Percentiles rank a stretch among this genome's conserved stretches.
phyloP scores from a whole-genome alignment of 2,329 filamentous ascomycete species.

The Fusarium continuum region DNA sequence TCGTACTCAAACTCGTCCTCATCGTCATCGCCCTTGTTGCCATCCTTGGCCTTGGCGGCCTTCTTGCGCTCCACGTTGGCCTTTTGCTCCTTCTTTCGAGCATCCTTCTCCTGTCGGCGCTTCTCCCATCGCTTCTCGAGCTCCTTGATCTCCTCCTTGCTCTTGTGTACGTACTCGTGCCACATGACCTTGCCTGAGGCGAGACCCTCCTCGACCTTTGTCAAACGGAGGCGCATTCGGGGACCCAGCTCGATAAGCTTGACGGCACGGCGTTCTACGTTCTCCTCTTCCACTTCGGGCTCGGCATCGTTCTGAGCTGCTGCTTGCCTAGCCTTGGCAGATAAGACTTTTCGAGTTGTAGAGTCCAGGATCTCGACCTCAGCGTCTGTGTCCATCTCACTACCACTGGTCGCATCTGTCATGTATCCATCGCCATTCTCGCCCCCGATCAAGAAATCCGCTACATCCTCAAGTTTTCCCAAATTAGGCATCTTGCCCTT shows the following conservation, averaged over 20 bases:
- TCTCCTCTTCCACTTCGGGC: slow-evolving; percentile 59
- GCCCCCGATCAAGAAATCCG: slow-evolving; percentile 91
- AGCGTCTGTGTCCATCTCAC: slow-evolving; percentile 91
- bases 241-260: slow-evolving; percentile 94
- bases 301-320: slow-evolving; percentile 53
- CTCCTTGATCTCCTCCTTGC: slow-evolving; percentile 76
- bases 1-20: slow-evolving; percentile 57
- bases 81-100: slow-evolving; percentile 81
- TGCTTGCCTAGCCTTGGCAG: slow-evolving; percentile 59
- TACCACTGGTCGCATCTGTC: slow-evolving; percentile 85
- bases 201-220: slow-evolving; percentile 95
- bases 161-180: slow-evolving; percentile 95
- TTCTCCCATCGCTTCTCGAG: slow-evolving; percentile 86
- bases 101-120: slow-evolving; percentile 81
- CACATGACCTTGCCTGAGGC: slow-evolving; percentile 94
- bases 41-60: slow-evolving; percentile 53
- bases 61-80: slow-evolving; percentile 92
- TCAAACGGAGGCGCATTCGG: slow-evolving; percentile 85
- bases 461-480: slow-evolving; percentile 89
- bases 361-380: slow-evolving; percentile 86
- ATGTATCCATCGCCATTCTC: slow-evolving; percentile 82
- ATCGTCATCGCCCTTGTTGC: slow-evolving; percentile 51
- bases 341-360: slow-evolving; percentile 69
- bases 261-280: slow-evolving; percentile 85
- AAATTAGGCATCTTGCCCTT: slow-evolving; percentile 85